These are phyloP conservation scores for Oryza punctata DNA, from an alignment of 176 grass and related monocot species.

Conservation along the genomic window DNA sequence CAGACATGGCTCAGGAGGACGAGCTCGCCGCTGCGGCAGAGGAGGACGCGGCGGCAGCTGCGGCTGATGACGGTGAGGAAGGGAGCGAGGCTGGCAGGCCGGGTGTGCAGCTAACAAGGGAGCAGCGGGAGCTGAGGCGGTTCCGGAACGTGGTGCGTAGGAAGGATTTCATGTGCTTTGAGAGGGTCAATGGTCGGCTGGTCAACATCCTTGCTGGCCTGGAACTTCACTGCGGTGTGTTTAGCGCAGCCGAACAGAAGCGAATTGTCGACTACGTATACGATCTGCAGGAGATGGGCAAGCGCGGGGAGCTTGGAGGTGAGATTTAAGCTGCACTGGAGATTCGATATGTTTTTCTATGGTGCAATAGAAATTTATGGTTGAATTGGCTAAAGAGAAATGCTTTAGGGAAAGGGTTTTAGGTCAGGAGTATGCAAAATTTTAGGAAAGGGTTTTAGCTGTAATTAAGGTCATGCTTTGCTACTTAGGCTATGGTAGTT, in stretches of 20 bases:
- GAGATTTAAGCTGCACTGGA: not conserved
- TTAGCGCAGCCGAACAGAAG: constrained; percentile 49
- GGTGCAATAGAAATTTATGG: not conserved
- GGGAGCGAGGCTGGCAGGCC: constrained; percentile 29
- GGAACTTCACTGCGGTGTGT: constrained; percentile 55
- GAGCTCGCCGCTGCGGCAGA: constrained; percentile 68
- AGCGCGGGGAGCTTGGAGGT: constrained; percentile 56
- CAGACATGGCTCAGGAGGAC: constrained; percentile 84
- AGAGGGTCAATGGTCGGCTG: constrained; percentile 42
- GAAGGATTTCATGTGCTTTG: constrained; percentile 46
- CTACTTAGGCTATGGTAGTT: not conserved
- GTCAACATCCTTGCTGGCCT: constrained; percentile 56
- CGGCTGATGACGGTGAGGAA: constrained; percentile 33
- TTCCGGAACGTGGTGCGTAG: constrained; percentile 39
- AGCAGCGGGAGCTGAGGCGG: constrained; percentile 53
- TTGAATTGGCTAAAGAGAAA: not conserved
- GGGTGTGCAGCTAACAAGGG: constrained; percentile 38
- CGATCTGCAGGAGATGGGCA: constrained; percentile 48
- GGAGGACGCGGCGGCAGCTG: constrained; percentile 40
- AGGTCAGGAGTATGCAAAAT: not conserved
- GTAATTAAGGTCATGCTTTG: not conserved
- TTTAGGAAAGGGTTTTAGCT: not conserved
- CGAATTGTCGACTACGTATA: constrained; percentile 48
- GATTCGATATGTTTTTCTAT: not conserved
- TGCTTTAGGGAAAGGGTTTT: not conserved